Conservation (phyloP, 2,329 filamentous ascomycete species). For the Chrysosporium queenslandicum region DNA sequence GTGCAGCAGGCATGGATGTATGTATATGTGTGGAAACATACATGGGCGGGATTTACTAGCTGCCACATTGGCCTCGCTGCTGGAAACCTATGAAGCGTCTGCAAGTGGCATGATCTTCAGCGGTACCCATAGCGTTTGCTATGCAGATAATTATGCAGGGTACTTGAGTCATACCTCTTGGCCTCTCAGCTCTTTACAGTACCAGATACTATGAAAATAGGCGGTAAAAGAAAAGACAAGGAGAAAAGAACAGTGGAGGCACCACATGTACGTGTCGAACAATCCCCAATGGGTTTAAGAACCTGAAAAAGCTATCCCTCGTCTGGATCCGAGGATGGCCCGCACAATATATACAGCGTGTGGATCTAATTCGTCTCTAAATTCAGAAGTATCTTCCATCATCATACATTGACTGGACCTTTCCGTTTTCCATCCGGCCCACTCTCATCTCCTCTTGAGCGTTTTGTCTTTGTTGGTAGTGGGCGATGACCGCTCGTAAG, state of each 20-base stretch:
- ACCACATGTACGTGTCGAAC: neutral
- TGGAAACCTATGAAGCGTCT: neutral
- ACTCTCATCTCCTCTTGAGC: slow-evolving; percentile 49
- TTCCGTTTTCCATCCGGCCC: slow-evolving; percentile 36
- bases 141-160: too few species aligned
- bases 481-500: slow-evolving; percentile 50
- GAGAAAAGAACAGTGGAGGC: neutral
- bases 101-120: slow-evolving; percentile 7
- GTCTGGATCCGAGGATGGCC: neutral
- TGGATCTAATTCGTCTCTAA: slow-evolving; percentile 7
- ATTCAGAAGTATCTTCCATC: slow-evolving; percentile 25
- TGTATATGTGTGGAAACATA: neutral
- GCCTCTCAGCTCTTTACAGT: neutral
- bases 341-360: slow-evolving; percentile 8
- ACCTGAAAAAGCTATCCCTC: slow-evolving; percentile 4
- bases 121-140: too few species aligned
- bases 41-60: neutral
- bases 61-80: neutral
- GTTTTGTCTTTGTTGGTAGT: slow-evolving; percentile 51
- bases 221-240: neutral
- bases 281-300: neutral
- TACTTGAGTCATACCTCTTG: neutral
- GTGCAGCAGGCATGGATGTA: neutral
- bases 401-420: slow-evolving; percentile 37
- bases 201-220: neutral